A percentile compares a stretch with the other conserved stretches of the same genome.
phyloP scores from a whole-genome alignment of 768 basidiomycete species.

The Lentinula boryana region DNA sequence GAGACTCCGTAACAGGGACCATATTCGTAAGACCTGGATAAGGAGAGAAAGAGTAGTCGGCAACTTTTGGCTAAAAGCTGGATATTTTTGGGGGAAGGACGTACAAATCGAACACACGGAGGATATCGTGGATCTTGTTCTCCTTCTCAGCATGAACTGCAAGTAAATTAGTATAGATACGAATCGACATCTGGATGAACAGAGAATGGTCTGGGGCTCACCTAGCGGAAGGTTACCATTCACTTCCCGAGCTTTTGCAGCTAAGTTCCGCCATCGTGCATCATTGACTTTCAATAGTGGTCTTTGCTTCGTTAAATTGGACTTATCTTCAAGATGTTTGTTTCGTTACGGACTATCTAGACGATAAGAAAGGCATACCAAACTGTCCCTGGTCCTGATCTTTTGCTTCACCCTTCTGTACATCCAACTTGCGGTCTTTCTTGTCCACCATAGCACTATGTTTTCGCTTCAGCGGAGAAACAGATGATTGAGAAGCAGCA shows the following conservation, averaged over 20 bases:
- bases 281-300: not conserved
- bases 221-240: conserved; percentile 56
- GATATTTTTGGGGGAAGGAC: conserved; percentile 11
- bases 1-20: conserved; percentile 76
- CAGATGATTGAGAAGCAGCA: not conserved
- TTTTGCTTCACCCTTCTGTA: not conserved
- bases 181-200: not conserved
- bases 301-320: not conserved
- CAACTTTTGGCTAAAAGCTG: not conserved
- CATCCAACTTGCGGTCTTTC: not conserved
- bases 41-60: conserved; percentile 5
- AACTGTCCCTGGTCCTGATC: not conserved
- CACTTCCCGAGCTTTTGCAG: conserved; percentile 21
- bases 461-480: not conserved
- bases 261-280: not conserved
- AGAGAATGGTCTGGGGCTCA: conserved; percentile 30
- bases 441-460: not conserved
- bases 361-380: not conserved
- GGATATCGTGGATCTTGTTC: conserved; percentile 61
- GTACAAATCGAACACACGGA: conserved; percentile 76
- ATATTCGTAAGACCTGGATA: conserved; percentile 62
- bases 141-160: conserved; percentile 63
- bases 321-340: not conserved
- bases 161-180: not conserved
- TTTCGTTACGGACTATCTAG: not conserved